A percentile compares a stretch with the other conserved stretches of the same genome.
Conservation (phyloP, 2,329 filamentous ascomycete genomes). For the Hymenoscyphus fructigenus region DNA sequence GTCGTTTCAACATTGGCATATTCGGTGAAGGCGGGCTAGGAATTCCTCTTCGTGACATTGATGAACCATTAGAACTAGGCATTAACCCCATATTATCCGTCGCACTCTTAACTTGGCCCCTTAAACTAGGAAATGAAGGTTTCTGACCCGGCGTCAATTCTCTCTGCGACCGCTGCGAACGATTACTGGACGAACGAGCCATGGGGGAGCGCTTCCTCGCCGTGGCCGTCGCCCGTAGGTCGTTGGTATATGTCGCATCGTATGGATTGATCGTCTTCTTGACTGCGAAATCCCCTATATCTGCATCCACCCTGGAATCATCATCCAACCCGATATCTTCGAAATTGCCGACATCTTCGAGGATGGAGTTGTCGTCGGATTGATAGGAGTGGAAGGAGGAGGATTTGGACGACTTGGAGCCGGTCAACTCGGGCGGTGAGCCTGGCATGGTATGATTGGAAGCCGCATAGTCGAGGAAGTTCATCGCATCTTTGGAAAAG, state of each 20-base stretch:
- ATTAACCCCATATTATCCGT: slow-evolving; percentile 34
- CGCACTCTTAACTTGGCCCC: slow-evolving; percentile 30
- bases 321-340: slow-evolving; percentile 90
- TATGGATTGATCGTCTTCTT: slow-evolving; percentile 33
- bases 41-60: slow-evolving; percentile 24
- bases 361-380: slow-evolving; percentile 66
- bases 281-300: slow-evolving; percentile 33
- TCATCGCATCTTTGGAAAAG: slow-evolving; percentile 34
- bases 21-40: slow-evolving; percentile 27
- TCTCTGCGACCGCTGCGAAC: slow-evolving; percentile 24
- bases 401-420: slow-evolving; percentile 86
- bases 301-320: slow-evolving; percentile 45
- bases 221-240: slow-evolving; percentile 27
- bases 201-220: slow-evolving; percentile 30
- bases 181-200: slow-evolving; percentile 26
- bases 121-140: slow-evolving; percentile 27
- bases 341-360: slow-evolving; percentile 78
- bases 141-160: slow-evolving; percentile 33
- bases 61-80: slow-evolving; percentile 24
- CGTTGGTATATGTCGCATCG: slow-evolving; percentile 27
- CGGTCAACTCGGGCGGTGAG: slow-evolving; percentile 76
- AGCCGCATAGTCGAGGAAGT: slow-evolving; percentile 27
- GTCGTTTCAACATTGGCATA: slow-evolving; percentile 29
- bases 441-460: slow-evolving; percentile 45
- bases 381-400: slow-evolving; percentile 79